Evolutionary conservation across 2,329 filamentous ascomycete species (phyloP).

Genomic region (Apiospora saccharicola): DNA sequence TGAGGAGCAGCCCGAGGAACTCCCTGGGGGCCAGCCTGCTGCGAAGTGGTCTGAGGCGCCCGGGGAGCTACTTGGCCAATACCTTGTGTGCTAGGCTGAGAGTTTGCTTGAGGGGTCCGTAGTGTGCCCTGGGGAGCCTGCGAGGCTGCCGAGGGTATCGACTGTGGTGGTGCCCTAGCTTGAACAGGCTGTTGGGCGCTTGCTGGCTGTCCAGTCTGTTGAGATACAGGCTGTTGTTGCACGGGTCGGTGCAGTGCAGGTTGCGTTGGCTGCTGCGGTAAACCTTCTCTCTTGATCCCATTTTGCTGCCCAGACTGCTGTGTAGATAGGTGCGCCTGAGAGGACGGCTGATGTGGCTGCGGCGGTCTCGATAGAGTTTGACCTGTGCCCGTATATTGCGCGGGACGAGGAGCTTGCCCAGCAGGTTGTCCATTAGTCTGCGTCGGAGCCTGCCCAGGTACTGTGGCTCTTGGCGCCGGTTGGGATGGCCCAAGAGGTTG

Average conservation of each 20-base stretch:
- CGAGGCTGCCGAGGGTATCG: conserved; percentile 2
- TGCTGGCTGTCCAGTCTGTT: background rate
- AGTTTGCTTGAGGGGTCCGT: background rate
- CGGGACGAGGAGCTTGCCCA: conserved; percentile 2
- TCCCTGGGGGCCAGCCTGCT: conserved; percentile 1
- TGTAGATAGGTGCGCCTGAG: conserved; percentile 1
- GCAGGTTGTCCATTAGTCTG: background rate
- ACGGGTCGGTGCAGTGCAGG: background rate
- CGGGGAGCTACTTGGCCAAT: background rate
- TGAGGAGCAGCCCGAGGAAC: background rate
- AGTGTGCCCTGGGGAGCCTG: background rate
- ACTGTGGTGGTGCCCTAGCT: conserved; percentile 1
- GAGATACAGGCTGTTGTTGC: background rate
- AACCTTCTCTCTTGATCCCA: background rate
- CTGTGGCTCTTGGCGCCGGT: background rate
- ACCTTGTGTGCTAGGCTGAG: background rate
- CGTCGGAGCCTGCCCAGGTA: background rate
- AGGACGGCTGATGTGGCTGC: conserved; percentile 13
- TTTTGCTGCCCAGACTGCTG: conserved; percentile 10
- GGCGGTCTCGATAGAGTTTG: background rate
- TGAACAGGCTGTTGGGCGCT: background rate
- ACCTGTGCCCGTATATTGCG: background rate
- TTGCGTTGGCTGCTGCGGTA: conserved; percentile 11
- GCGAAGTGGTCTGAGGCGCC: background rate
- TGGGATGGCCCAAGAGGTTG: background rate